phyloP scores from a whole-genome alignment of 78 protist genomes.

The Dictyostelium citrinum region DNA sequence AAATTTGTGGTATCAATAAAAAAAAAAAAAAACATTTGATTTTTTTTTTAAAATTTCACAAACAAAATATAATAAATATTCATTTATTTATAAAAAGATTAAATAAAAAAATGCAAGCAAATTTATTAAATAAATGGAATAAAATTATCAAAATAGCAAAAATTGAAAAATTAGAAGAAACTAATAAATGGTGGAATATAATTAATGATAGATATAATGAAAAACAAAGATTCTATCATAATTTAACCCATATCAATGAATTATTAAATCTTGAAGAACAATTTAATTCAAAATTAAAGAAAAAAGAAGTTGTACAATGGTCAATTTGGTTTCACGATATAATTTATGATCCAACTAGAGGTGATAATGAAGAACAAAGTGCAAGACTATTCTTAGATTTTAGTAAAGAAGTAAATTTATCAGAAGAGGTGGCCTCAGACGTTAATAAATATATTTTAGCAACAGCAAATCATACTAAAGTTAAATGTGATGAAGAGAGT shows the following conservation, averaged over 20 bases:
- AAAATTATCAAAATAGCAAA: not conserved
- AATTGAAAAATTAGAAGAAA: not conserved
- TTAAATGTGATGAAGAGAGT: not conserved
- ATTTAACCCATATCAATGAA: slow-evolving; percentile 17
- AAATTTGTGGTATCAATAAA: too few species aligned
- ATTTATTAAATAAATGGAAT: slow-evolving; percentile 11
- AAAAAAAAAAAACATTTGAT: too few species aligned
- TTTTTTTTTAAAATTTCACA: too few species aligned
- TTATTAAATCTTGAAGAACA: slow-evolving; percentile 1
- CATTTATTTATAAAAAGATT: too few species aligned
- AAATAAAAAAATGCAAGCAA: not conserved
- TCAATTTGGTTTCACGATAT: slow-evolving; percentile 75
- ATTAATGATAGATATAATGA: not conserved
- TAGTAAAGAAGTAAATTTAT: not conserved
- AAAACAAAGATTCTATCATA: slow-evolving; percentile 47
- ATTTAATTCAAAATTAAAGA: not conserved
- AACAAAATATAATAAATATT: too few species aligned
- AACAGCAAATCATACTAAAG: slow-evolving; percentile 36
- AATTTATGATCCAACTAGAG: slow-evolving; percentile 36
- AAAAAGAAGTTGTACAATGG: not conserved
- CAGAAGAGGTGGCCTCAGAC: not conserved
- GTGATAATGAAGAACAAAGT: slow-evolving; percentile 51
- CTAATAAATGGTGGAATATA: slow-evolving; percentile 14
- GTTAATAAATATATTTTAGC: slow-evolving; percentile 5
- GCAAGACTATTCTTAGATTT: not conserved